phyloP scores from a whole-genome alignment of 2,329 filamentous ascomycete genomes.

The Stagonosporopsis vannaccii region DNA sequence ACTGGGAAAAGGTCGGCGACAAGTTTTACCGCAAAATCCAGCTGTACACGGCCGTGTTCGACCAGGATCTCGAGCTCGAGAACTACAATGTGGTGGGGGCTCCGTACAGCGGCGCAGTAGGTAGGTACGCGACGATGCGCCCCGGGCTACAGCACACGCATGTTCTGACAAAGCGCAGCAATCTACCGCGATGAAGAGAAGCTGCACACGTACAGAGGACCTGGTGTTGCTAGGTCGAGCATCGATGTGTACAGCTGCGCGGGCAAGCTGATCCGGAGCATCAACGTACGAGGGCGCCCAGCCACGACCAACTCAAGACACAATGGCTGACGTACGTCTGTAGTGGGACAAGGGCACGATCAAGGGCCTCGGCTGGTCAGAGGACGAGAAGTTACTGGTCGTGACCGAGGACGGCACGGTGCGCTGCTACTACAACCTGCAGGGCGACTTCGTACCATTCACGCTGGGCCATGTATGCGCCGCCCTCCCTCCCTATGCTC shows the following conservation, averaged over 20 bases:
- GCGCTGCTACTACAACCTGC: constrained; percentile 87
- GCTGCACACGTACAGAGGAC: constrained; percentile 77
- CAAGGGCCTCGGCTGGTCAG: constrained; percentile 92
- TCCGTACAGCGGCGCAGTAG: constrained; percentile 90
- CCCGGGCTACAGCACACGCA: not conserved
- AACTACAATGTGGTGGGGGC: constrained; percentile 92
- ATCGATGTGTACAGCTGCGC: constrained; percentile 96
- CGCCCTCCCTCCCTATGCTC: not conserved
- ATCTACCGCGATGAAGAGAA: constrained; percentile 89
- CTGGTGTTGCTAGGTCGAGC: constrained; percentile 75
- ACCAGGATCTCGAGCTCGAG: constrained; percentile 91
- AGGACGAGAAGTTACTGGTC: constrained; percentile 89
- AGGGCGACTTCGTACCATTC: constrained; percentile 94
- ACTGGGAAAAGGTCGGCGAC: constrained; percentile 94
- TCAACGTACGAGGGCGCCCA: constrained; percentile 55
- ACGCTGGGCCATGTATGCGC: constrained; percentile 74
- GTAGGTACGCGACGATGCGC: constrained; percentile 58
- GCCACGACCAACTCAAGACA: not conserved
- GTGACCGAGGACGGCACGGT: constrained; percentile 90
- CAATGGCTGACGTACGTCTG: constrained; percentile 6
- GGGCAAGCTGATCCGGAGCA: constrained; percentile 83
- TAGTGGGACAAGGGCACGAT: constrained; percentile 90
- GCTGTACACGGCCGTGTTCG: constrained; percentile 92
- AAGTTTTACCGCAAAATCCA: constrained; percentile 95
- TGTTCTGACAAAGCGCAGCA: constrained; percentile 61